Percentiles rank a stretch among this genome's conserved stretches.
These are phyloP conservation scores for Taiwanofungus camphoratus DNA, from an alignment of 1,284 basidiomycete species.

Conservation along the genomic window DNA sequence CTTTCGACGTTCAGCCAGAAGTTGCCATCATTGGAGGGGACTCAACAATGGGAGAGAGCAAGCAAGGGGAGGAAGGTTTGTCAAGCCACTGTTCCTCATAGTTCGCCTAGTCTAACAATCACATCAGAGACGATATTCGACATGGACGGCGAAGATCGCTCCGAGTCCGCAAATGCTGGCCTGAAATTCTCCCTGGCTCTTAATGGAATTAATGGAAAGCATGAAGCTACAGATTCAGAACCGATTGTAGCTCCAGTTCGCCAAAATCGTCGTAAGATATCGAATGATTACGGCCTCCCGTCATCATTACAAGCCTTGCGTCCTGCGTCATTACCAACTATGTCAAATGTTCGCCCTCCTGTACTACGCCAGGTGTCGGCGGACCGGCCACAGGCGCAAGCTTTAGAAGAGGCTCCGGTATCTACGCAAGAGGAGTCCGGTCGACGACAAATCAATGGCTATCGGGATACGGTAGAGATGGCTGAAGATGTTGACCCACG, in stretches of 20 bases:
- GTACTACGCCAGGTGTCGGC: conserved; percentile 9
- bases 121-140: conserved; percentile 61
- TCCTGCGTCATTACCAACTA: conserved; percentile 59
- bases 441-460: conserved; percentile 1
- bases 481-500: conserved; percentile 30
- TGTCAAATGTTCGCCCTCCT: conserved; percentile 33
- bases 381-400: conserved; percentile 18
- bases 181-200: conserved; percentile 12
- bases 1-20: conserved; percentile 62
- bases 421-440: conserved; percentile 9
- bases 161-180: conserved; percentile 11
- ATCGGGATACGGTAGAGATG: not conserved
- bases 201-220: conserved; percentile 8
- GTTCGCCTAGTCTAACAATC: conserved; percentile 9
- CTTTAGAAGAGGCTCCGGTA: conserved; percentile 17
- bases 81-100: conserved; percentile 3
- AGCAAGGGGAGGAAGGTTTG: conserved; percentile 1
- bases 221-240: conserved; percentile 12
- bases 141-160: conserved; percentile 35
- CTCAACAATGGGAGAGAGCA: conserved; percentile 24
- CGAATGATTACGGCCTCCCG: conserved; percentile 39
- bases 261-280: conserved; percentile 21
- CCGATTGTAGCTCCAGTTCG: conserved; percentile 16
- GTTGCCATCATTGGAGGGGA: conserved; percentile 41
- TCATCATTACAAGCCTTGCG: conserved; percentile 55